Evolutionary conservation across 345 rosid genomes (phyloP).

Genomic region (Triadica sebifera): DNA sequence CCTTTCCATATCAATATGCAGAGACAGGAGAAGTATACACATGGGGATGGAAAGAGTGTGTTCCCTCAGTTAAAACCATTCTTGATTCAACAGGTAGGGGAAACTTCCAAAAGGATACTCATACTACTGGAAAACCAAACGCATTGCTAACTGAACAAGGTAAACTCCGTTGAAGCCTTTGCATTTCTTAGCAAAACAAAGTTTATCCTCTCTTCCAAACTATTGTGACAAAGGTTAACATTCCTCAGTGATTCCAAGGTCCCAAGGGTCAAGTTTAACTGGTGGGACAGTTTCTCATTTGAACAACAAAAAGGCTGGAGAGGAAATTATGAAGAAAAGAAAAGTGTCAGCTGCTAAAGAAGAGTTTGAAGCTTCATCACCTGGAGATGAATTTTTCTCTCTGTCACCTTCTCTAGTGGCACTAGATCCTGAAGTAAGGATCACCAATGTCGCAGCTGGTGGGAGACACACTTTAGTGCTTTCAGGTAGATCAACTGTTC

Average conservation of each 20-base stretch:
- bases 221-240: not conserved
- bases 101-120: conserved; percentile 38
- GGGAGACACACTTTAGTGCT: conserved; percentile 79
- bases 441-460: conserved; percentile 69
- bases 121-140: conserved; percentile 40
- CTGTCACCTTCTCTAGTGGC: conserved; percentile 49
- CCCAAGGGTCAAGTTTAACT: conserved; percentile 34
- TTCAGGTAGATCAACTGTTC: conserved; percentile 57
- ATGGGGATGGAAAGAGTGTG: conserved; percentile 98
- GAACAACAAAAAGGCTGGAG: conserved; percentile 43
- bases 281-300: conserved; percentile 28
- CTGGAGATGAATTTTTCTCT: conserved; percentile 55
- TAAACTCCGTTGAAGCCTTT: conserved; percentile 15
- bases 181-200: not conserved
- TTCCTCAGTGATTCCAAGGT: conserved; percentile 39
- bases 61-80: conserved; percentile 48
- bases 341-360: conserved; percentile 52
- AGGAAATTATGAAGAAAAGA: conserved; percentile 58
- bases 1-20: conserved; percentile 23
- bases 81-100: conserved; percentile 36
- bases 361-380: conserved; percentile 42
- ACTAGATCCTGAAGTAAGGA: conserved; percentile 66
- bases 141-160: conserved; percentile 47
- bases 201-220: not conserved
- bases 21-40: conserved; percentile 69